A percentile compares a stretch with the other conserved stretches of the same genome.
These are phyloP conservation scores for Flammula alnicola DNA, from an alignment of 1,284 basidiomycete species.

Conservation along the genomic window DNA sequence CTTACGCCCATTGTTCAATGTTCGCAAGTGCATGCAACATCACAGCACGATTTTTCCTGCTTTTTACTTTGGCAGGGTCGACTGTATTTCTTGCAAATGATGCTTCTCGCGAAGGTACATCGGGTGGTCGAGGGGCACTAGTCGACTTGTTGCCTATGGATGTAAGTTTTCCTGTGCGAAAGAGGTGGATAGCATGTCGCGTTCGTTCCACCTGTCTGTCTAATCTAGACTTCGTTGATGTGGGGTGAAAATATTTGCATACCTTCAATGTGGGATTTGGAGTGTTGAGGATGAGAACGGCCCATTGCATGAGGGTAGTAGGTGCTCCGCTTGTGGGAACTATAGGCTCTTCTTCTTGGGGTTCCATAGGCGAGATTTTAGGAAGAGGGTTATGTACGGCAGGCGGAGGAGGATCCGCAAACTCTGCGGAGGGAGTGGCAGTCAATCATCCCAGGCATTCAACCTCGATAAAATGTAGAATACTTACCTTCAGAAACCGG, in stretches of 20 bases:
- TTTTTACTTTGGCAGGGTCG: conserved; percentile 64
- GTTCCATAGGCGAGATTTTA: conserved; percentile 12
- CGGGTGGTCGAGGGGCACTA: conserved; percentile 61
- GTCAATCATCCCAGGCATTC: neutral
- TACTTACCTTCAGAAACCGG: conserved; percentile 80
- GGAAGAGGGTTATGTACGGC: conserved; percentile 30
- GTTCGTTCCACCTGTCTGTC: conserved; percentile 63
- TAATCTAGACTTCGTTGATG: conserved; percentile 1
- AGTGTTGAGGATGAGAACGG: conserved; percentile 75
- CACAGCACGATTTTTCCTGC: conserved; percentile 72
- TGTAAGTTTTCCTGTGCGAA: conserved; percentile 69
- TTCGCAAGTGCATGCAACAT: conserved; percentile 90
- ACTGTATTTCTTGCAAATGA: conserved; percentile 57
- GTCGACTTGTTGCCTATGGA: conserved; percentile 64
- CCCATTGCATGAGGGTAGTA: conserved; percentile 75
- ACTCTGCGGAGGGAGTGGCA: conserved; percentile 51
- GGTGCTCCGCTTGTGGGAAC: conserved; percentile 55
- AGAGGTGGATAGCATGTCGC: conserved; percentile 68
- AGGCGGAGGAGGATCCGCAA: conserved; percentile 68
- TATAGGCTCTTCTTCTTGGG: conserved; percentile 43
- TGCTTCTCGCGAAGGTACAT: conserved; percentile 71
- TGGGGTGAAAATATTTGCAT: conserved; percentile 4
- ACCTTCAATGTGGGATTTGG: conserved; percentile 74
- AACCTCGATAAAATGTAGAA: neutral
- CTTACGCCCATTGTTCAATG: conserved; percentile 92